A percentile compares a stretch with the other conserved stretches of the same genome.
Conservation (phyloP, 2,329 filamentous ascomycete genomes). For the Ramularia collo-cygni region DNA sequence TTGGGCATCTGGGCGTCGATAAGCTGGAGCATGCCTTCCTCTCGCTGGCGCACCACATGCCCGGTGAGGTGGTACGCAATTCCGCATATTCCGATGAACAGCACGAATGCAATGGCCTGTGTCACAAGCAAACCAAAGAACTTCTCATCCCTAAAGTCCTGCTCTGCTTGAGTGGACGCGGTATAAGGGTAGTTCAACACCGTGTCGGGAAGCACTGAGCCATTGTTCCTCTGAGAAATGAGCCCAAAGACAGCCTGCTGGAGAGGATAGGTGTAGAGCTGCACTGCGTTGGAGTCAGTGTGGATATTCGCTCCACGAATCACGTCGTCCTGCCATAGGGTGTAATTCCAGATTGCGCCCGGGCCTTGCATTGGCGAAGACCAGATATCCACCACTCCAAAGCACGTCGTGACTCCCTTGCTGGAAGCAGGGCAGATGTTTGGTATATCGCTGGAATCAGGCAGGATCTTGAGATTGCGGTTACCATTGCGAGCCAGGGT, state of each 20-base stretch:
- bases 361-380: constrained; percentile 64
- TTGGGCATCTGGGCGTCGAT: constrained; percentile 86
- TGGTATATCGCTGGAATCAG: constrained; percentile 52
- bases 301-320: constrained; percentile 68
- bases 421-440: constrained; percentile 51
- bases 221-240: constrained; percentile 52
- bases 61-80: constrained; percentile 81
- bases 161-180: constrained; percentile 58
- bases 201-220: constrained; percentile 33
- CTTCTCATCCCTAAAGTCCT: constrained; percentile 56
- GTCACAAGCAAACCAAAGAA: constrained; percentile 68
- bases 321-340: constrained; percentile 52
- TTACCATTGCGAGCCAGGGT: constrained; percentile 49
- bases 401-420: constrained; percentile 61
- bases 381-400: constrained; percentile 66
- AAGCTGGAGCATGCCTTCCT: constrained; percentile 79
- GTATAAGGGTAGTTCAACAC: constrained; percentile 67
- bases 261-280: constrained; percentile 72
- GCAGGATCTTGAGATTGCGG: constrained; percentile 48
- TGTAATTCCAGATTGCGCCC: constrained; percentile 72
- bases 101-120: constrained; percentile 69
- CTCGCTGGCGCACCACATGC: constrained; percentile 73
- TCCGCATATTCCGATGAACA: constrained; percentile 70
- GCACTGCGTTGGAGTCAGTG: constrained; percentile 59
- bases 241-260: constrained; percentile 68